These are phyloP conservation scores for Penicillium sp. DNA, from an alignment of 2,329 filamentous ascomycete species.

Conservation along the genomic window DNA sequence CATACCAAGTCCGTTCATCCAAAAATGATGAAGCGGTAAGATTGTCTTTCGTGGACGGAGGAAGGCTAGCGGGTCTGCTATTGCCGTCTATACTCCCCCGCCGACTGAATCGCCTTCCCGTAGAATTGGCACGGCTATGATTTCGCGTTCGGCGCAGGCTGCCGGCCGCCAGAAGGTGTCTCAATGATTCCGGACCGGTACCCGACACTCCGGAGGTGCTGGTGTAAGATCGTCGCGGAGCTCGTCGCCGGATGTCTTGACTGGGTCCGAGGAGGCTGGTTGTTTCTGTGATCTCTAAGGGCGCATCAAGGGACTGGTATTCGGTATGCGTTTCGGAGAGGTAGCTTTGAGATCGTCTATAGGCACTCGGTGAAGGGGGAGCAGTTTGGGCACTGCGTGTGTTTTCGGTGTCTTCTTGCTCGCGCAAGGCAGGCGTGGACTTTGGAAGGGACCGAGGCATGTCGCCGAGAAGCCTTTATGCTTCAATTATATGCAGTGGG, in stretches of 20 bases:
- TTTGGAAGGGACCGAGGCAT: slow-evolving; percentile 38
- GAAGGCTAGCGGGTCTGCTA: slow-evolving; percentile 31
- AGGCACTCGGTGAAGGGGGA: slow-evolving; percentile 38
- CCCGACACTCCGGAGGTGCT: slow-evolving; percentile 37
- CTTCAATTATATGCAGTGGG: slow-evolving; percentile 4
- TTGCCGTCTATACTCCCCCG: slow-evolving; percentile 59
- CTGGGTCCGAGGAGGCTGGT: slow-evolving; percentile 36
- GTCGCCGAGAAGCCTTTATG: slow-evolving; percentile 8
- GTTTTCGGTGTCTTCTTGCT: slow-evolving; percentile 15
- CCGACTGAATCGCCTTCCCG: slow-evolving; percentile 49
- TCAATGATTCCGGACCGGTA: slow-evolving; percentile 36
- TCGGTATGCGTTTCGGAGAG: slow-evolving; percentile 34
- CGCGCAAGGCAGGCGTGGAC: slow-evolving; percentile 17
- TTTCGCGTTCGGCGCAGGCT: slow-evolving; percentile 44
- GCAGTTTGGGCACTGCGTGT: slow-evolving; percentile 30
- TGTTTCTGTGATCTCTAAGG: slow-evolving; percentile 35
- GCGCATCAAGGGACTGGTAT: slow-evolving; percentile 34
- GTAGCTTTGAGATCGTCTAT: slow-evolving; percentile 33
- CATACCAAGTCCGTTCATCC: slow-evolving; percentile 95
- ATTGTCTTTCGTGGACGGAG: slow-evolving; percentile 49
- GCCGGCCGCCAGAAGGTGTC: slow-evolving; percentile 36
- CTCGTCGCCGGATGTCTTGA: slow-evolving; percentile 18
- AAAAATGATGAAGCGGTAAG: slow-evolving; percentile 63
- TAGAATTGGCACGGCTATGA: slow-evolving; percentile 53
- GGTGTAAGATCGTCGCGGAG: slow-evolving; percentile 38